Conservation (phyloP, 1,284 basidiomycete species). For the Stygiomarasmius scandens region DNA sequence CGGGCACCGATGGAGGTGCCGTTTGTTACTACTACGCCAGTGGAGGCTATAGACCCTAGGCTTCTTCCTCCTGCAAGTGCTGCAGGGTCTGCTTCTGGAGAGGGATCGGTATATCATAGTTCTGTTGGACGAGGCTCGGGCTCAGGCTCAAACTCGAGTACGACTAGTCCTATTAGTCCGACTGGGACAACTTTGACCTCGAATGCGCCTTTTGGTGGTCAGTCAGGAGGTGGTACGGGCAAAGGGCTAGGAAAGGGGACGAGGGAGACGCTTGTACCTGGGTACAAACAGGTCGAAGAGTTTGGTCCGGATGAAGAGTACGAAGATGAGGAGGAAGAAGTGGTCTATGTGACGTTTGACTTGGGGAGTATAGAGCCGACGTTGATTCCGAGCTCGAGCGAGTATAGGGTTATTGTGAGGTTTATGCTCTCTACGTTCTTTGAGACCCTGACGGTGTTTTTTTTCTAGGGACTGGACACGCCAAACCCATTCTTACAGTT, state of each 20-base stretch:
- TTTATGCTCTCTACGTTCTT: not conserved
- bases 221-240: too few relatives aligned
- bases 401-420: conserved; percentile 74
- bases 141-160: not conserved
- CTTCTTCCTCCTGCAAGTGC: not conserved
- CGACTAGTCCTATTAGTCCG: not conserved
- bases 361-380: conserved; percentile 72
- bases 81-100: not conserved
- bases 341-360: conserved; percentile 72
- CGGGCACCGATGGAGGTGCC: not conserved
- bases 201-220: not conserved
- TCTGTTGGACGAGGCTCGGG: too few relatives aligned
- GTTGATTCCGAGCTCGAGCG: conserved; percentile 65
- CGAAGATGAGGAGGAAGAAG: conserved; percentile 62
- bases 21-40: not conserved
- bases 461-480: conserved; percentile 68
- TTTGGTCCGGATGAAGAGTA: conserved; percentile 66
- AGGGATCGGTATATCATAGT: too few relatives aligned
- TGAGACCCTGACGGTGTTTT: not conserved
- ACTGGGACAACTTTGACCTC: not conserved
- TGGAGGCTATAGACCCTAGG: not conserved
- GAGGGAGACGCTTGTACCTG: conserved; percentile 33
- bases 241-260: too few relatives aligned
- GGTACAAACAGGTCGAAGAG: conserved; percentile 62
- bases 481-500: conserved; percentile 74